These are phyloP conservation scores for Botryotinia convoluta DNA, from an alignment of 2,329 filamentous ascomycete species.

Conservation along the genomic window DNA sequence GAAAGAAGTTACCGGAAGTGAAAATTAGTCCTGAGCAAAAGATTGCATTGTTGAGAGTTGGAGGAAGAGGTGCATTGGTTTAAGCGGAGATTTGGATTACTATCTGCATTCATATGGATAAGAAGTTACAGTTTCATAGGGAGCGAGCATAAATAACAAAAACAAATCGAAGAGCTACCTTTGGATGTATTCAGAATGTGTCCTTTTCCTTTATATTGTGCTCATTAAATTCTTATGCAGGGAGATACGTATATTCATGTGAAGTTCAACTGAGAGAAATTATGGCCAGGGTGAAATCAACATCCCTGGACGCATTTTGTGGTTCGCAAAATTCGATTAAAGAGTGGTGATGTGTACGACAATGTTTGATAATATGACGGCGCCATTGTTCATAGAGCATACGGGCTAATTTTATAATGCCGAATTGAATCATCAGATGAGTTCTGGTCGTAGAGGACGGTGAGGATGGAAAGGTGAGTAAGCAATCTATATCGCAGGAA, in stretches of 20 bases:
- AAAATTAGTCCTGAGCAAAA: conserved; percentile 27
- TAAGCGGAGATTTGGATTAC: conserved; percentile 2
- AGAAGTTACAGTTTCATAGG: background rate
- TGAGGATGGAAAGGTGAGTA: background rate
- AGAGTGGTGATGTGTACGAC: background rate
- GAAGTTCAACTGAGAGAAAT: background rate
- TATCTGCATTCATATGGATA: background rate
- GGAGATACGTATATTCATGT: background rate
- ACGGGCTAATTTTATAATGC: background rate
- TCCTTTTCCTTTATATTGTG: background rate
- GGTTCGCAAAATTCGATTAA: background rate
- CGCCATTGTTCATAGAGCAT: background rate
- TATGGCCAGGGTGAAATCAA: background rate
- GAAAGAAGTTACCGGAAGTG: conserved; percentile 29
- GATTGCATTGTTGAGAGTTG: conserved; percentile 28
- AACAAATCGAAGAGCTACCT: background rate
- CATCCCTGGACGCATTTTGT: background rate
- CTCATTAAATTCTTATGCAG: background rate
- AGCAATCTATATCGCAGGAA: background rate
- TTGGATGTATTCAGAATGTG: background rate
- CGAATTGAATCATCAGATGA: background rate
- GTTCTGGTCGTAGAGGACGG: background rate
- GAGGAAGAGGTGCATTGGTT: conserved; percentile 30
- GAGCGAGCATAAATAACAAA: background rate
- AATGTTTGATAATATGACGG: background rate